Conservation (phyloP, 441 rosid genomes). For the Erodium moschatum region DNA sequence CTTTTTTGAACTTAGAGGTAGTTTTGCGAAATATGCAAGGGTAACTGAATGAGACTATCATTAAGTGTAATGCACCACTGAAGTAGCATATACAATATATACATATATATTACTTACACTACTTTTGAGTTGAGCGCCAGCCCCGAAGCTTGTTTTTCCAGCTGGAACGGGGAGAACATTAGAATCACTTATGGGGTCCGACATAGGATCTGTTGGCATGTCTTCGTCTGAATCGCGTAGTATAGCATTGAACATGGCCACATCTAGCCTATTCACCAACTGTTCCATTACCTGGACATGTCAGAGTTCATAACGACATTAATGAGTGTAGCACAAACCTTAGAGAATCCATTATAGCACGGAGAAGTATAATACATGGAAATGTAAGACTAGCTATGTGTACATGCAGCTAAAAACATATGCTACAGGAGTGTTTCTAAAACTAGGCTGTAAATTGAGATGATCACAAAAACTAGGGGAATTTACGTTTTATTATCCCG, state of each 20-base stretch:
- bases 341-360: slow-evolving; percentile 1
- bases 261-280: slow-evolving; percentile 83
- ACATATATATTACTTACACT: slow-evolving; percentile 37
- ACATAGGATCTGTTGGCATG: slow-evolving; percentile 94
- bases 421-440: neutral
- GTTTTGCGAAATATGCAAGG: too few species aligned
- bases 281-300: slow-evolving; percentile 78
- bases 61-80: too few species aligned
- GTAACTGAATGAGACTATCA: too few species aligned
- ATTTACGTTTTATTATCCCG: too few species aligned
- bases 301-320: slow-evolving; percentile 9
- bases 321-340: neutral
- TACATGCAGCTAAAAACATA: neutral
- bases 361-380: slow-evolving; percentile 3
- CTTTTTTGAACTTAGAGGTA: too few species aligned
- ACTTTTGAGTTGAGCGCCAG: slow-evolving; percentile 90
- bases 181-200: slow-evolving; percentile 79
- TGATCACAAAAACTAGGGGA: too few species aligned
- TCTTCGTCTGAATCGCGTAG: slow-evolving; percentile 85
- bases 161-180: slow-evolving; percentile 81
- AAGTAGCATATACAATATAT: too few species aligned
- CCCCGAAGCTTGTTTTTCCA: slow-evolving; percentile 77
- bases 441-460: neutral
- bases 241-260: slow-evolving; percentile 95
- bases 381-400: neutral